These are phyloP conservation scores for Leucosporidium scottii DNA, from an alignment of 768 basidiomycete species.

Conservation along the genomic window DNA sequence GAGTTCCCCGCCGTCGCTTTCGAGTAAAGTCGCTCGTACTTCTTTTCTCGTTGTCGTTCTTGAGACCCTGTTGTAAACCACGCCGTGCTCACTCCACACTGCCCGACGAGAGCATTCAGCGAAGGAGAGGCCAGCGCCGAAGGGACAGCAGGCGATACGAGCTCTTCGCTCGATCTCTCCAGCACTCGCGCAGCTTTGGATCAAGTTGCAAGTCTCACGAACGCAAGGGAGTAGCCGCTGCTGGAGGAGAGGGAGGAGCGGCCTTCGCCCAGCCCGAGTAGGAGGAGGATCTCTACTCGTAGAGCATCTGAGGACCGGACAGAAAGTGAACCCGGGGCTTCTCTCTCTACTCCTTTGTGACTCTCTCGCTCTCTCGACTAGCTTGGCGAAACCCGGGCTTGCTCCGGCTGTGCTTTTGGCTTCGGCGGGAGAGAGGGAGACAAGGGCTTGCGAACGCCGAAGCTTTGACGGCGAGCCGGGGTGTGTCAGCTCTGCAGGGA, in stretches of 20 bases:
- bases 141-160: slow-evolving; percentile 89
- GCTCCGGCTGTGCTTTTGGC: too few species aligned
- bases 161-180: slow-evolving; percentile 74
- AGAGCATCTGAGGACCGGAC: not conserved
- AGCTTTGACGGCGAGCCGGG: too few species aligned
- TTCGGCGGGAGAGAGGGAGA: too few species aligned
- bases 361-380: too few species aligned
- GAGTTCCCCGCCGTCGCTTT: slow-evolving; percentile 28
- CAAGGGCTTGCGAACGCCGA: too few species aligned
- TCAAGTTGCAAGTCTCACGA: slow-evolving; percentile 99
- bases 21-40: slow-evolving; percentile 10
- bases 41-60: not conserved
- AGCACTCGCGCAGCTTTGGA: slow-evolving; percentile 70
- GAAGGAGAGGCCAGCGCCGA: not conserved
- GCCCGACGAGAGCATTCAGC: too few species aligned
- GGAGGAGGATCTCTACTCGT: slow-evolving; percentile 34
- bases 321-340: not conserved
- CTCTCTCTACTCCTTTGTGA: not conserved
- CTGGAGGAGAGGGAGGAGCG: slow-evolving; percentile 41
- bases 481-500: too few species aligned
- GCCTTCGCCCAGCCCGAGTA: slow-evolving; percentile 37
- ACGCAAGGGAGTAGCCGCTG: slow-evolving; percentile 43
- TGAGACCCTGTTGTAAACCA: too few species aligned
- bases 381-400: too few species aligned
- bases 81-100: too few species aligned